Evolutionary conservation across 2,329 filamentous ascomycete genomes (phyloP).

Genomic region (Aspergillus tubingensis): DNA sequence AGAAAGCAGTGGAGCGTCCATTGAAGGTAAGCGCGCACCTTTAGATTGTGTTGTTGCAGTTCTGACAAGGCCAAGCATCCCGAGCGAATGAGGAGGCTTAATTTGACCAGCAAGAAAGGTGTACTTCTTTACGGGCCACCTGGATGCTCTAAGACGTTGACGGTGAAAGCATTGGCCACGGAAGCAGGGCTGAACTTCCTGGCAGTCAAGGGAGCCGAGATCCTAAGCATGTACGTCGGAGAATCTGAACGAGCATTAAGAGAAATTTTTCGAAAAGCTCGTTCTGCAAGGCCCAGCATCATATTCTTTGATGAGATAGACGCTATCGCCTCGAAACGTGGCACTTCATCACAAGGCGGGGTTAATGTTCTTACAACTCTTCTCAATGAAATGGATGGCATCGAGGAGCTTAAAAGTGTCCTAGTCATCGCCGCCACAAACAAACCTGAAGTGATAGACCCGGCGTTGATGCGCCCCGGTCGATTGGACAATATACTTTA

Average conservation of each 20-base stretch:
- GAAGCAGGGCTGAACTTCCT: conserved; percentile 92
- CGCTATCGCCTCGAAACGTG: conserved; percentile 68
- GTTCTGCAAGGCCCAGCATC: conserved; percentile 83
- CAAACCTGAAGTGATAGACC: conserved; percentile 80
- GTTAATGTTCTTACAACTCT: conserved; percentile 87
- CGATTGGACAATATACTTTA: conserved; percentile 84
- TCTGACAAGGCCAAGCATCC: conserved; percentile 43
- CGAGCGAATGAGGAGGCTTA: conserved; percentile 53
- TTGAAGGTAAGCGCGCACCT: conserved; percentile 48
- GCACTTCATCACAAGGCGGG: conserved; percentile 50
- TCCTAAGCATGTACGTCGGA: conserved; percentile 95
- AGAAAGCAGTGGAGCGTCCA: conserved; percentile 60
- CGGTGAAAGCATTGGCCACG: conserved; percentile 85
- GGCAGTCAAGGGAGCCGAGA: conserved; percentile 87
- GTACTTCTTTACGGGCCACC: conserved; percentile 89
- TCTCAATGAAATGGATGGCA: conserved; percentile 94
- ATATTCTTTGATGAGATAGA: conserved; percentile 98
- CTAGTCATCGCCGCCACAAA: conserved; percentile 91
- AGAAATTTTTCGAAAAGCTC: conserved; percentile 81
- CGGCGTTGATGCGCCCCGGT: conserved; percentile 80
- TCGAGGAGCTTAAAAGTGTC: conserved; percentile 79
- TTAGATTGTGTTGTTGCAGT: neutral
- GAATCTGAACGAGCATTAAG: conserved; percentile 87
- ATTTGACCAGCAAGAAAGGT: conserved; percentile 70
- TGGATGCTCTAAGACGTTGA: conserved; percentile 92